phyloP scores from a whole-genome alignment of 768 basidiomycete species.

The Dacryopinax primogenitus region DNA sequence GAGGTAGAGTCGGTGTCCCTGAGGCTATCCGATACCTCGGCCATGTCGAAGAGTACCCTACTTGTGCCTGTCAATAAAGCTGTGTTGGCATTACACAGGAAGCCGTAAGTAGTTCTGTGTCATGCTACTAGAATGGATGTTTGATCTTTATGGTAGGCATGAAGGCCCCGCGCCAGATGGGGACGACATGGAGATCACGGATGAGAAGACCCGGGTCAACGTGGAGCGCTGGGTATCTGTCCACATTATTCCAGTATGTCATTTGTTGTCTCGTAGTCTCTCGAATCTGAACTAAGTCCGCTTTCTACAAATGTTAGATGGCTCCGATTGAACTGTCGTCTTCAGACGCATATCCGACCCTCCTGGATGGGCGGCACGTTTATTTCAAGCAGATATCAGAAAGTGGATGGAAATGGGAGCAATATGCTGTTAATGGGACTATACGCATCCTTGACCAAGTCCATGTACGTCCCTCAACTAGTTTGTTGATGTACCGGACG shows the following conservation, averaged over 20 bases:
- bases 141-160: background rate
- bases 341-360: slow-evolving; percentile 29
- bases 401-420: slow-evolving; percentile 34
- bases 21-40: slow-evolving; percentile 9
- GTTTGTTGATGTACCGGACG: background rate
- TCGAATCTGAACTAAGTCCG: too few species aligned
- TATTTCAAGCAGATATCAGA: slow-evolving; percentile 38
- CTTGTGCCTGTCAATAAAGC: slow-evolving; percentile 82
- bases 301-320: background rate
- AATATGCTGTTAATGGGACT: slow-evolving; percentile 43
- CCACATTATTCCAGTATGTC: slow-evolving; percentile 67
- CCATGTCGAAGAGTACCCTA: slow-evolving; percentile 37
- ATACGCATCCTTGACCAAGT: slow-evolving; percentile 46
- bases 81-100: slow-evolving; percentile 62
- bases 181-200: slow-evolving; percentile 41
- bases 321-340: background rate
- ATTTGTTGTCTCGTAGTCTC: background rate
- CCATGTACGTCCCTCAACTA: slow-evolving; percentile 37
- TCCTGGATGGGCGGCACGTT: slow-evolving; percentile 46
- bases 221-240: slow-evolving; percentile 70
- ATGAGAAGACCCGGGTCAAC: slow-evolving; percentile 46
- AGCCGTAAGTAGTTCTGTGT: slow-evolving; percentile 51
- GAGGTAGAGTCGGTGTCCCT: background rate
- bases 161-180: slow-evolving; percentile 9
- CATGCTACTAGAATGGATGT: background rate